Evolutionary conservation across 75 land plant genomes (phyloP).

Genomic region (Isoetes taiwanensis): DNA sequence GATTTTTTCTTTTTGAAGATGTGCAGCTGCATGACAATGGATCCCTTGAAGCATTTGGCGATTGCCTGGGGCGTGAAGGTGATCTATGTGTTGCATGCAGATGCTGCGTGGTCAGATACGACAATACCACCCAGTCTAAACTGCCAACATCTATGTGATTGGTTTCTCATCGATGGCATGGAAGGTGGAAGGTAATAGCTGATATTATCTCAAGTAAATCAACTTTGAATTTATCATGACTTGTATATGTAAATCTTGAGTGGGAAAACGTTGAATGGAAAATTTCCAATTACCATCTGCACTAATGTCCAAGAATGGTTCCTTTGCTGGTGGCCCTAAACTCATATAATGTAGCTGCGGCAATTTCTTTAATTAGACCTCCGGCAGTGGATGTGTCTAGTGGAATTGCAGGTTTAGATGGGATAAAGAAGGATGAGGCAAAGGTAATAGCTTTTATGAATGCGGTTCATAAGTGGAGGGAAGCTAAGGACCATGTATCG

Average conservation of each 20-base stretch:
- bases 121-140: constrained; percentile 23
- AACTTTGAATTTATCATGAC: too few relatives aligned
- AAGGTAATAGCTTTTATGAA: constrained; percentile 51
- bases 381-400: constrained; percentile 93
- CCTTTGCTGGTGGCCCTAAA: constrained; percentile 88
- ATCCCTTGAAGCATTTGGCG: constrained; percentile 40
- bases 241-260: too few relatives aligned
- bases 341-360: constrained; percentile 57
- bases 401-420: constrained; percentile 74
- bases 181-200: constrained; percentile 83
- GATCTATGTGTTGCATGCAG: constrained; percentile 83
- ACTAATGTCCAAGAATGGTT: constrained; percentile 49
- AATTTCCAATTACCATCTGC: constrained; percentile 43
- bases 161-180: constrained; percentile 81
- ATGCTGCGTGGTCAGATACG: constrained; percentile 53
- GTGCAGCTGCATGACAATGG: constrained; percentile 83
- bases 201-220: too few relatives aligned
- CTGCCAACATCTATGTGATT: constrained; percentile 44
- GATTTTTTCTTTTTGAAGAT: too few relatives aligned
- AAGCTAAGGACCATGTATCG: too few relatives aligned
- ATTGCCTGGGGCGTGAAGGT: constrained; percentile 29
- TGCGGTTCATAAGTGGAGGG: constrained; percentile 17
- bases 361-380: constrained; percentile 53
- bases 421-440: constrained; percentile 52
- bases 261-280: constrained; percentile 71